Evolutionary conservation across 2,329 filamentous ascomycete species (phyloP).

Genomic region (Ilyonectria robusta): DNA sequence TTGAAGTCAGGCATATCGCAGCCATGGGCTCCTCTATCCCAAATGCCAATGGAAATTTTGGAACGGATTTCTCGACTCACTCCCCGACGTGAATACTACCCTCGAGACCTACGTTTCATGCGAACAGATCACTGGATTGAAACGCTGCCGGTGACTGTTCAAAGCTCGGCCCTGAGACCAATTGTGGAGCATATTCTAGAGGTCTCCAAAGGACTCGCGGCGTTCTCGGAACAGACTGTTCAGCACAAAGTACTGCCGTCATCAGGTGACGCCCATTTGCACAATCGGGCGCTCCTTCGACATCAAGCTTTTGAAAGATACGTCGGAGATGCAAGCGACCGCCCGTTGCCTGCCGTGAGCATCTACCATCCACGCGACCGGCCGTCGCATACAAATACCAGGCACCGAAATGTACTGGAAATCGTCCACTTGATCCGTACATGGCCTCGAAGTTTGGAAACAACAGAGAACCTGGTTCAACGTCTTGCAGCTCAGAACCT

Average conservation of each 20-base stretch:
- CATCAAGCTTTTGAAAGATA: conserved; percentile 37
- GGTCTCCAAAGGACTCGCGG: conserved; percentile 47
- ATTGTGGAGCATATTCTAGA: conserved; percentile 50
- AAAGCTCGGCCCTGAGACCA: conserved; percentile 53
- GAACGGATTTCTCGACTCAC: conserved; percentile 44
- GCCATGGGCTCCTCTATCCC: conserved; percentile 59
- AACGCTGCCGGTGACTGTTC: conserved; percentile 47
- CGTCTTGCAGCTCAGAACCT: conserved; percentile 27
- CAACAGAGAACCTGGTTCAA: conserved; percentile 36
- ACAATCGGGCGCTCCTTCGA: conserved; percentile 34
- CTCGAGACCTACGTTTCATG: conserved; percentile 50
- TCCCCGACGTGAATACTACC: conserved; percentile 55
- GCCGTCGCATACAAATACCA: conserved; percentile 37
- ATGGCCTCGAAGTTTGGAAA: conserved; percentile 39
- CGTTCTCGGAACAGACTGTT: conserved; percentile 34
- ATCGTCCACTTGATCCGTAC: conserved; percentile 29
- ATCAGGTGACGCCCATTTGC: conserved; percentile 36
- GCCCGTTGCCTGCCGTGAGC: conserved; percentile 14
- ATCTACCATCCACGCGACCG: conserved; percentile 39
- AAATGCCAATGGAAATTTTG: conserved; percentile 22
- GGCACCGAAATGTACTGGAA: conserved; percentile 44
- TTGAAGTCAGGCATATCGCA: conserved; percentile 66
- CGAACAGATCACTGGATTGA: conserved; percentile 52
- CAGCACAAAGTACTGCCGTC: conserved; percentile 23
- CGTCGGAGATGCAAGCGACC: conserved; percentile 23